Evolutionary conservation across 495 filamentous ascomycete species (phyloP).

Genomic region (Hypoxylon crocopeplum): DNA sequence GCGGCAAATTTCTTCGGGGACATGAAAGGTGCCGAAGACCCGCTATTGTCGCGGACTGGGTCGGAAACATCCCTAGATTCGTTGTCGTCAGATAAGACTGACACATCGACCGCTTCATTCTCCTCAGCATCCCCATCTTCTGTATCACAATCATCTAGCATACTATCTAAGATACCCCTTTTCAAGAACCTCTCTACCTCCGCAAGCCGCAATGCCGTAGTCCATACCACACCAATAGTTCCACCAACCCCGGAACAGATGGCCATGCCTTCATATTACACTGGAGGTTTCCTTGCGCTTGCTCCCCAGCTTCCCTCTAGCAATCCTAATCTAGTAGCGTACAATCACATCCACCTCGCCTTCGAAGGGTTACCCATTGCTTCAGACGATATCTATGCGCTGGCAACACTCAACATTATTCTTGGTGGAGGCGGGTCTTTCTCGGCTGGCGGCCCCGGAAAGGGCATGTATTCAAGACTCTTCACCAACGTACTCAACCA

Average conservation of each 20-base stretch:
- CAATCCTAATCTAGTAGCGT: conserved; percentile 78
- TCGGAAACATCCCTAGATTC: conserved; percentile 59
- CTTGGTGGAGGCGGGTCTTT: conserved; percentile 97
- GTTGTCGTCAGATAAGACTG: conserved; percentile 49
- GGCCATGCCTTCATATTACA: conserved; percentile 78
- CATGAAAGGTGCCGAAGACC: conserved; percentile 67
- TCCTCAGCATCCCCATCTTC: conserved; percentile 49
- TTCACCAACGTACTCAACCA: conserved; percentile 99
- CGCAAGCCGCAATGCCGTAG: conserved; percentile 64
- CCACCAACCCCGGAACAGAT: conserved; percentile 63
- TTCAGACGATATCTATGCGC: conserved; percentile 90
- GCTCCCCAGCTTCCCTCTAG: conserved; percentile 77
- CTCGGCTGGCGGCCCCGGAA: conserved; percentile 95
- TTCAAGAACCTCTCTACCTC: conserved; percentile 87
- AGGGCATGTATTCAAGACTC: conserved; percentile 97
- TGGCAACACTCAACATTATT: conserved; percentile 95
- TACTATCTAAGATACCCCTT: conserved; percentile 89
- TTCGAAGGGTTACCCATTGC: conserved; percentile 95
- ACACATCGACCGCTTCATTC: conserved; percentile 41
- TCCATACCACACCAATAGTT: conserved; percentile 41
- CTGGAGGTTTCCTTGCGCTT: conserved; percentile 87
- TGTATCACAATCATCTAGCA: conserved; percentile 58
- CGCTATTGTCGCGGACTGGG: conserved; percentile 62
- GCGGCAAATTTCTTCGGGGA: conserved; percentile 89
- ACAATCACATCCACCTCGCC: conserved; percentile 91